Conservation (phyloP, 2,329 filamentous ascomycete species). For the Cercospora zeae-maydis region DNA sequence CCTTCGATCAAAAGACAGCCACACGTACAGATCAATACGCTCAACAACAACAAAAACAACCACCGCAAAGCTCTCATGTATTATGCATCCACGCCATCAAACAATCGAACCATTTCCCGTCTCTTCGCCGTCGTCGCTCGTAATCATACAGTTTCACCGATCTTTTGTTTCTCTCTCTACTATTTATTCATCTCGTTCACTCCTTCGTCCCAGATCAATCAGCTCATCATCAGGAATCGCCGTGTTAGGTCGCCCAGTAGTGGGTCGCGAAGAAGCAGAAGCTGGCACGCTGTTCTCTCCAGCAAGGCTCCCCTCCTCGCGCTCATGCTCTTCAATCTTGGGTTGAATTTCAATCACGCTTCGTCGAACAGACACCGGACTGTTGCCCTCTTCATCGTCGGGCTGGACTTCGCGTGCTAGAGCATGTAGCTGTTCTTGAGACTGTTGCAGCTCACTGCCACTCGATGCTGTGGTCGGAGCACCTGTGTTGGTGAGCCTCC, state of each 20-base stretch:
- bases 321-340: constrained; percentile 9
- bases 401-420: constrained; percentile 10
- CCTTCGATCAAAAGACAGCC: too few species aligned
- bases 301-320: constrained; percentile 4
- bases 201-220: constrained; percentile 6
- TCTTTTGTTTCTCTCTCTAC: not conserved
- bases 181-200: not conserved
- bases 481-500: constrained; percentile 6
- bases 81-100: not conserved
- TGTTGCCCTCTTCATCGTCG: constrained; percentile 7
- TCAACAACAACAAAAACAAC: not conserved
- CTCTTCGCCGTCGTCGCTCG: not conserved
- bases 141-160: not conserved
- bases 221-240: constrained; percentile 17
- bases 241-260: constrained; percentile 8
- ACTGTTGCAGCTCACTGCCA: constrained; percentile 11
- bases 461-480: constrained; percentile 6
- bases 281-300: not conserved
- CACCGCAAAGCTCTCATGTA: not conserved
- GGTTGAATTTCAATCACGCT: constrained; percentile 22
- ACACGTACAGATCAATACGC: not conserved
- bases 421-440: constrained; percentile 11
- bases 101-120: not conserved
- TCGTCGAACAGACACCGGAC: constrained; percentile 25
- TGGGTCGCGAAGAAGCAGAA: constrained; percentile 10